Base-by-base conservation (phyloP, 2,329 filamentous ascomycete genomes). In the Didymella pomorum region DNA sequence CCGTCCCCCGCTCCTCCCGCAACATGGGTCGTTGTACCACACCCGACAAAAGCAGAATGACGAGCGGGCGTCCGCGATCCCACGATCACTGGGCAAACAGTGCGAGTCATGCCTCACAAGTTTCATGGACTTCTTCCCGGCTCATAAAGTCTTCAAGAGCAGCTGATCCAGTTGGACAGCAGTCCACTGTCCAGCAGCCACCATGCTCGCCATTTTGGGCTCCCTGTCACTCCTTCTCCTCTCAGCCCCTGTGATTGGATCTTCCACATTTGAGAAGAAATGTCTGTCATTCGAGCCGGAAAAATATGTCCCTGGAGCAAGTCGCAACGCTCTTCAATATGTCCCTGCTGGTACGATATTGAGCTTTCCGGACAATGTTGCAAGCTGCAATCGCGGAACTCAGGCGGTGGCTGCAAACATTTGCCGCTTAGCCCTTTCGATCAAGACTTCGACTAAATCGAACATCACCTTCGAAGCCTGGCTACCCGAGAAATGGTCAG, bases 381-480 rank as follows among this genome's bases (percentile, higher is more conserved):
- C 72, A 23, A 74, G 69, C 18, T 81, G 79, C 50, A 63, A 52
- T 16, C 70, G 68, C 35, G 54, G 68, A 1, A 74, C 52, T 18
- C 79, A 81, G 56, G 28, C 63, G 1, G 76, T 80, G 8, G 60
- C 73, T 2, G 69, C 66, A 1, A 75, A 79, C 50, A 26, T 80
- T 5, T 82, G 80, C 58, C 78, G 80, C 9, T 67, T 82, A 21
- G 73, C 77, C 2, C 72, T 82, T 51, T 73, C 71, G 10, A 76
- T 82, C 14, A 63, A 71, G 4, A 82, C 79, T 0, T 80, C 79
- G 3, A 71, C 71, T 4, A 28, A 46, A 3, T 72, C 68, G 12
- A 77, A 79, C 35, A 80, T 85, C 29, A 78, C 65, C 1, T 69
- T 79, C 44, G 79, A 81, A 59, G 69, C 75, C 10, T 80, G 76